A percentile compares a stretch with the other conserved stretches of the same genome.
Evolutionary conservation across 352 stramenopile species (phyloP).

Genomic region (Phytophthora pistaciae): DNA sequence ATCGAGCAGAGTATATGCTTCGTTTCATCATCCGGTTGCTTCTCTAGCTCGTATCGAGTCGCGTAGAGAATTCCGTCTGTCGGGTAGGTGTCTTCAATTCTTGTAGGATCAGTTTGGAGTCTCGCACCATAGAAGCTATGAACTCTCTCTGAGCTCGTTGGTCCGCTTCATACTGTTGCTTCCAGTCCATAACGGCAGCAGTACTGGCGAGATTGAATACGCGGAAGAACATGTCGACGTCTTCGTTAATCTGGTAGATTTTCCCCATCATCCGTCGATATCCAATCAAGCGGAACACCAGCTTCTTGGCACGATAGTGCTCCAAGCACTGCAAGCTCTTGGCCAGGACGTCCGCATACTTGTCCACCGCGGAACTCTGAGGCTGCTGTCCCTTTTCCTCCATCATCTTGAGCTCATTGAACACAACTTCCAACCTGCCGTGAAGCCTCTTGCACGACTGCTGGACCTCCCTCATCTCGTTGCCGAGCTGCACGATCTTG

Average conservation of each 20-base stretch:
- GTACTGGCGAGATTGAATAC: constrained; percentile 13
- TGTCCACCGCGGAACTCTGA: background rate
- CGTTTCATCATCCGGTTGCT: background rate
- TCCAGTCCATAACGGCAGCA: constrained; percentile 23
- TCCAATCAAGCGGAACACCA: constrained; percentile 1
- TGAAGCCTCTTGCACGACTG: constrained; percentile 9
- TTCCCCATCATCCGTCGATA: constrained; percentile 15
- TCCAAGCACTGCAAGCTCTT: constrained; percentile 6
- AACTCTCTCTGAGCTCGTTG: background rate
- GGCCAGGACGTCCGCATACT: constrained; percentile 9
- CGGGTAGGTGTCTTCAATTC: constrained; percentile 4
- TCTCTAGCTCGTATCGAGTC: constrained; percentile 19
- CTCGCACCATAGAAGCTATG: background rate
- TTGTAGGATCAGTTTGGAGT: constrained; percentile 1
- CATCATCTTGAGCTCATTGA: constrained; percentile 7
- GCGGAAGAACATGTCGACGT: constrained; percentile 16
- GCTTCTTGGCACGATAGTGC: constrained; percentile 4
- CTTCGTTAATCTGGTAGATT: constrained; percentile 20
- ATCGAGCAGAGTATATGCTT: constrained; percentile 11
- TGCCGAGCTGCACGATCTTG: background rate
- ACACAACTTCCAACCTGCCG: background rate
- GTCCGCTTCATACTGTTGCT: constrained; percentile 20
- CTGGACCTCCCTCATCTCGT: background rate
- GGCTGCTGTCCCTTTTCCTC: constrained; percentile 2
- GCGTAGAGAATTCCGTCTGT: constrained; percentile 7